Evolutionary conservation across 768 basidiomycete species (phyloP).

Genomic region (Tylopilus rubrobrunneus): DNA sequence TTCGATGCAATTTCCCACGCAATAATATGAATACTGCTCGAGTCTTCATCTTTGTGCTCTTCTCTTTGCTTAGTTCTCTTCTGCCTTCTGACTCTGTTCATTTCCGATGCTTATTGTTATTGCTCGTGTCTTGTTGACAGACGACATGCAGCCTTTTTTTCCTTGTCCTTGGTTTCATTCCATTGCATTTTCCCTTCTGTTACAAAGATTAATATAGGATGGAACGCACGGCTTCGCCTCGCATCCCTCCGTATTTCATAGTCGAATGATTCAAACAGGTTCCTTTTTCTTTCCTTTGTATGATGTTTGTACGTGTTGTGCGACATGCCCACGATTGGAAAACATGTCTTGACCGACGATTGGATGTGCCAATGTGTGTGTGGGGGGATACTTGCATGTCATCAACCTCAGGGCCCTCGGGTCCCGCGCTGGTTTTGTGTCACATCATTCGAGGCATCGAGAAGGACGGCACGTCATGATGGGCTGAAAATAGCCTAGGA

Average conservation of each 20-base stretch:
- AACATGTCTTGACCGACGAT: no score
- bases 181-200: background rate
- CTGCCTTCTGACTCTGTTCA: background rate
- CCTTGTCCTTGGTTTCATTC: background rate
- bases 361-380: no score
- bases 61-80: no score
- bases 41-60: background rate
- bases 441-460: no score
- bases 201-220: background rate
- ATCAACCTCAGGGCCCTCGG: no score
- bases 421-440: no score
- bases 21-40: background rate
- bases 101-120: slow-evolving; percentile 22
- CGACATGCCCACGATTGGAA: no score
- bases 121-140: slow-evolving; percentile 4
- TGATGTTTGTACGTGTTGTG: background rate
- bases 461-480: no score
- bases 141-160: slow-evolving; percentile 1
- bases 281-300: background rate
- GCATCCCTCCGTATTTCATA: no score
- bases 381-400: no score
- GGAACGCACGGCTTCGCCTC: background rate
- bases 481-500: no score
- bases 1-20: slow-evolving; percentile 23
- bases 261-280: no score